Evolutionary conservation across 305 asterid genomes (phyloP).

Genomic region (Solanum chacoense): DNA sequence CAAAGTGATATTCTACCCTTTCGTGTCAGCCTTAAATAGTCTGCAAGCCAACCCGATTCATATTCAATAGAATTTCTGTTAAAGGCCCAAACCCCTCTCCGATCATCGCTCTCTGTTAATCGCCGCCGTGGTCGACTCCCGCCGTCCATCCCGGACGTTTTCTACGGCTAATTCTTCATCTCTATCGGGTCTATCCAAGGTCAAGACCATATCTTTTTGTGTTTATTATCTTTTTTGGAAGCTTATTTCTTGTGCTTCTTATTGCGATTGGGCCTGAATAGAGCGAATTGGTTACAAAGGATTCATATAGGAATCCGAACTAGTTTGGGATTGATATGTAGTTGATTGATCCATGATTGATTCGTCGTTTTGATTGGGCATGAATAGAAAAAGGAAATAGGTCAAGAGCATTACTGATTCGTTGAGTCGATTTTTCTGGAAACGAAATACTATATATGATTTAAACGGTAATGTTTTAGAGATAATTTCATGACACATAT

Average conservation of each 20-base stretch:
- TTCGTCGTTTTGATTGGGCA: neutral
- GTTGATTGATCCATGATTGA: neutral
- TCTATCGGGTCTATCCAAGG: neutral
- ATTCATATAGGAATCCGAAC: neutral
- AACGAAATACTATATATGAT: neutral
- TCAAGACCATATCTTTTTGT: neutral
- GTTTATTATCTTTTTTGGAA: neutral
- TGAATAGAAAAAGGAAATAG: neutral
- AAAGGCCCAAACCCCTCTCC: neutral
- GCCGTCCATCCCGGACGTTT: neutral
- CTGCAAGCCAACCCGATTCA: neutral
- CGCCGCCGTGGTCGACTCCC: neutral
- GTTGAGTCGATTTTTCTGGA: neutral
- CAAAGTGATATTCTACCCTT: neutral
- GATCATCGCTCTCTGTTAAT: neutral
- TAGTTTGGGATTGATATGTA: neutral
- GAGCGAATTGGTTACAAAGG: neutral
- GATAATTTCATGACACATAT: neutral
- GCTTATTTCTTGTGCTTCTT: neutral
- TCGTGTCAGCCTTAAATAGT: neutral
- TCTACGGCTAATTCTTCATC: neutral
- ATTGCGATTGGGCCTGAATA: neutral
- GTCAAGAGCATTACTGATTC: neutral
- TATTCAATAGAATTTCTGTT: neutral
- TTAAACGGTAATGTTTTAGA: neutral